Evolutionary conservation across 75 land plant genomes (phyloP).

Genomic region (Pinus tabuliformis): DNA sequence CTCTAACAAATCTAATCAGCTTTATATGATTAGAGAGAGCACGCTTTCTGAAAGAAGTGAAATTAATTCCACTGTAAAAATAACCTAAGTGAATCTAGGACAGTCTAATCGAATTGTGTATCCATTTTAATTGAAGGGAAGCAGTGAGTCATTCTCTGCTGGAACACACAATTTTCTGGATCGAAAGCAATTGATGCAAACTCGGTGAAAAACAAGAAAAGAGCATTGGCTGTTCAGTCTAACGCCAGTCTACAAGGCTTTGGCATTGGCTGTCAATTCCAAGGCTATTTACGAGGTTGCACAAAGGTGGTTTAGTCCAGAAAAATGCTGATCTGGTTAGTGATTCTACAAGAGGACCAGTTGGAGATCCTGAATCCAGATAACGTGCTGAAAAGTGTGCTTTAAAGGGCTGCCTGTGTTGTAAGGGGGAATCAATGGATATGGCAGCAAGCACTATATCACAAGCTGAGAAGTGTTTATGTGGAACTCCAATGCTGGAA

Average conservation of each 20-base stretch:
- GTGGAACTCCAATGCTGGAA: too few species aligned
- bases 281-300: background rate
- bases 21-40: background rate
- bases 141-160: background rate
- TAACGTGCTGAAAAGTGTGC: constrained; percentile 28
- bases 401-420: too few species aligned
- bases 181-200: constrained; percentile 46
- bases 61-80: background rate
- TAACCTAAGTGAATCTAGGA: constrained; percentile 15
- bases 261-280: too few species aligned
- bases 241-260: constrained; percentile 25
- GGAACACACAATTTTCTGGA: too few species aligned
- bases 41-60: background rate
- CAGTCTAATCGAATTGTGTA: constrained; percentile 24
- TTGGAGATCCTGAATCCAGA: constrained; percentile 75
- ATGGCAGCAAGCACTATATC: too few species aligned
- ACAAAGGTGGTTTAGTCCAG: constrained; percentile 35
- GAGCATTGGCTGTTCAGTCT: constrained; percentile 50
- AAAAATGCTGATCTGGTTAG: constrained; percentile 75
- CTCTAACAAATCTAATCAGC: background rate
- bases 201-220: constrained; percentile 57
- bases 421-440: too few species aligned
- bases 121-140: constrained; percentile 9
- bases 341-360: constrained; percentile 80
- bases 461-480: too few species aligned